phyloP scores from a whole-genome alignment of 1,284 basidiomycete genomes.

The Pseudozyma pruni region DNA sequence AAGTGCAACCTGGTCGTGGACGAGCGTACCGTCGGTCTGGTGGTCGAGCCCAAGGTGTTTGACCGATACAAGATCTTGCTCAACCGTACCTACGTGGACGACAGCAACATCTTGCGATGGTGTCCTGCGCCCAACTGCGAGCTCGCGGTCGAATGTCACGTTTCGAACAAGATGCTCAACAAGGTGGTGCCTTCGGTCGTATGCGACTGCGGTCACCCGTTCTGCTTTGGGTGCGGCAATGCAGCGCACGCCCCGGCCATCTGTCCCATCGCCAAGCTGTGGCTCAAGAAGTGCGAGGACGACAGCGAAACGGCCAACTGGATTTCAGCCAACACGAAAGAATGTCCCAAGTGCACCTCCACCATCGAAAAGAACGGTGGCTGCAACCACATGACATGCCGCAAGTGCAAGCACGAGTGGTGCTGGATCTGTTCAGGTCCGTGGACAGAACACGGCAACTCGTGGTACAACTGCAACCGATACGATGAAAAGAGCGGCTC shows the following conservation, averaged over 20 bases:
- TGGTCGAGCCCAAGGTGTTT: slow-evolving; percentile 67
- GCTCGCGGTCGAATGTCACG: slow-evolving; percentile 87
- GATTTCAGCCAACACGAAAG: slow-evolving; percentile 99
- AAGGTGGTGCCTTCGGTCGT: slow-evolving; percentile 87
- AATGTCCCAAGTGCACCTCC: slow-evolving; percentile 88
- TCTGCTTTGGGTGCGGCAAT: slow-evolving; percentile 70
- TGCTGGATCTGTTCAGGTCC: slow-evolving; percentile 79
- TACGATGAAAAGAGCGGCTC: slow-evolving; percentile 92
- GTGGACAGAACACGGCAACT: slow-evolving; percentile 96
- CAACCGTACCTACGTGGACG: slow-evolving; percentile 88
- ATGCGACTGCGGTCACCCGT: slow-evolving; percentile 79
- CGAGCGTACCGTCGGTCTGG: slow-evolving; percentile 59
- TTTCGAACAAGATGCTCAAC: slow-evolving; percentile 73
- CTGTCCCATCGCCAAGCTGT: slow-evolving; percentile 87
- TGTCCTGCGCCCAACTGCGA: slow-evolving; percentile 79
- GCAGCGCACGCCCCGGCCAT: slow-evolving; percentile 88
- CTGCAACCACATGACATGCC: slow-evolving; percentile 73
- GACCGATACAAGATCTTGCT: slow-evolving; percentile 81
- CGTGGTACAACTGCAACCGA: slow-evolving; percentile 97
- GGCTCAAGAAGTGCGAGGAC: slow-evolving; percentile 96
- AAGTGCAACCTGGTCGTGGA: slow-evolving; percentile 81
- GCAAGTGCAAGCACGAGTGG: slow-evolving; percentile 71
- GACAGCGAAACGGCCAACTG: slow-evolving; percentile 99
- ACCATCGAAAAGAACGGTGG: slow-evolving; percentile 99
- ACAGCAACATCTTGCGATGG: slow-evolving; percentile 85